A percentile compares a stretch with the other conserved stretches of the same genome.
phyloP scores from a whole-genome alignment of 306 rosid genomes.

The Quercus bicolor region DNA sequence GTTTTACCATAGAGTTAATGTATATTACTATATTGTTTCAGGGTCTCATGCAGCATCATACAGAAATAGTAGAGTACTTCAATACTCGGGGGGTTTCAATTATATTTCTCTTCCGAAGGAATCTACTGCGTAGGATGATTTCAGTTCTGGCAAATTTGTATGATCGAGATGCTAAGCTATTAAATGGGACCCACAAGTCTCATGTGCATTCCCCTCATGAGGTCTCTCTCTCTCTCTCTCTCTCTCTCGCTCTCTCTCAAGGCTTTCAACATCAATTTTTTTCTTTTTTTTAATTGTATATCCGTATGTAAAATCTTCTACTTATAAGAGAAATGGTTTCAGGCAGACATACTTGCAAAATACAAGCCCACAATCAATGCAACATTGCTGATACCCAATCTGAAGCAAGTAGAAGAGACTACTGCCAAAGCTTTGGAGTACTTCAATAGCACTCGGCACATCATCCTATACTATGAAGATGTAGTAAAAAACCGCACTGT shows the following conservation, averaged over 20 bases:
- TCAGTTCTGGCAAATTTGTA: slow-evolving; percentile 84
- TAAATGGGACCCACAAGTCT: slow-evolving; percentile 98
- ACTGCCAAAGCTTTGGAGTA: slow-evolving; percentile 78
- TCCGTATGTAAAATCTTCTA: slow-evolving; percentile 15
- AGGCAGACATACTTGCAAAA: slow-evolving; percentile 87
- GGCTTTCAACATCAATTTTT: slow-evolving; percentile 5
- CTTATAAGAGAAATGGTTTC: slow-evolving; percentile 31
- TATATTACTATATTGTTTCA: slow-evolving; percentile 29
- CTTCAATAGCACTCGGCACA: slow-evolving; percentile 85
- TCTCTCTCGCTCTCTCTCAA: slow-evolving; percentile 28
- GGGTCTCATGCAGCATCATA: slow-evolving; percentile 93
- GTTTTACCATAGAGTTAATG: neutral
- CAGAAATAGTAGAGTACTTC: slow-evolving; percentile 72
- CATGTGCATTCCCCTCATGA: slow-evolving; percentile 88
- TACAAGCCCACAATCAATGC: slow-evolving; percentile 86
- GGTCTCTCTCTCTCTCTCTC: slow-evolving; percentile 43
- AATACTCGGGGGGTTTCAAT: slow-evolving; percentile 66
- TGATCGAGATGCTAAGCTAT: slow-evolving; percentile 61
- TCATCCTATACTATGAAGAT: slow-evolving; percentile 80
- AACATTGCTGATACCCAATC: slow-evolving; percentile 50
- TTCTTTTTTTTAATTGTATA: neutral
- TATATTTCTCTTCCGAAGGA: slow-evolving; percentile 92
- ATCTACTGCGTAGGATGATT: slow-evolving; percentile 90
- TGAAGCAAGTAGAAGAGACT: slow-evolving; percentile 70
- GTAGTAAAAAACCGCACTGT: slow-evolving; percentile 75